These are phyloP conservation scores for Solanum appendiculatum DNA, from an alignment of 257 asterid species.

Conservation along the genomic window DNA sequence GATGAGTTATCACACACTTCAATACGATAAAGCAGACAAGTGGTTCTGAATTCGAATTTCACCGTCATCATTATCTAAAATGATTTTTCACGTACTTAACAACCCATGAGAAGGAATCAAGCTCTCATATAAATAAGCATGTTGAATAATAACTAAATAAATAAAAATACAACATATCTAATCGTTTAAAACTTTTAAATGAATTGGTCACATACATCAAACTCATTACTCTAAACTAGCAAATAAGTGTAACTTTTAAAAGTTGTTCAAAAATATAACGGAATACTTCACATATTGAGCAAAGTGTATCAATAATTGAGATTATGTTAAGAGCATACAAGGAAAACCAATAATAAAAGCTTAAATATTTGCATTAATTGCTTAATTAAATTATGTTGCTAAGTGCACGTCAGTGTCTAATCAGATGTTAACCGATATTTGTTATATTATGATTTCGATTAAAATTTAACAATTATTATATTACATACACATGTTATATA, in stretches of 20 bases:
- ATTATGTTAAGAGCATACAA: not conserved
- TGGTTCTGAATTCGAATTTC: not conserved
- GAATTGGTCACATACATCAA: not conserved
- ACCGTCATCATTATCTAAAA: not conserved
- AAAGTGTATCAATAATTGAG: not conserved
- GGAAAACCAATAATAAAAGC: not conserved
- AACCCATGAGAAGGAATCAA: not conserved
- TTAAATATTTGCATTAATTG: not conserved
- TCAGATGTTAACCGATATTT: not conserved
- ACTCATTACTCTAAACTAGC: not conserved
- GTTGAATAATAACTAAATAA: not conserved
- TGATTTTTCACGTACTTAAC: not conserved
- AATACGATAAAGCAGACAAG: not conserved
- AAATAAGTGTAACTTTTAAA: not conserved
- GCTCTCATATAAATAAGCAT: not conserved
- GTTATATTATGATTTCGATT: not conserved
- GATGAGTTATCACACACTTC: not conserved
- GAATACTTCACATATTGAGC: not conserved
- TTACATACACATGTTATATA: not conserved
- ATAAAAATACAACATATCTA: not conserved
- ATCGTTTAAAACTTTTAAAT: not conserved
- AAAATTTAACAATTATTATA: not conserved
- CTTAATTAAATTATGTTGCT: not conserved
- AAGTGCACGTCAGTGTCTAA: not conserved
- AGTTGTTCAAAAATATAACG: not conserved